These are phyloP conservation scores for Sparassis latifolia DNA, from an alignment of 1,284 basidiomycete species.

Conservation along the genomic window DNA sequence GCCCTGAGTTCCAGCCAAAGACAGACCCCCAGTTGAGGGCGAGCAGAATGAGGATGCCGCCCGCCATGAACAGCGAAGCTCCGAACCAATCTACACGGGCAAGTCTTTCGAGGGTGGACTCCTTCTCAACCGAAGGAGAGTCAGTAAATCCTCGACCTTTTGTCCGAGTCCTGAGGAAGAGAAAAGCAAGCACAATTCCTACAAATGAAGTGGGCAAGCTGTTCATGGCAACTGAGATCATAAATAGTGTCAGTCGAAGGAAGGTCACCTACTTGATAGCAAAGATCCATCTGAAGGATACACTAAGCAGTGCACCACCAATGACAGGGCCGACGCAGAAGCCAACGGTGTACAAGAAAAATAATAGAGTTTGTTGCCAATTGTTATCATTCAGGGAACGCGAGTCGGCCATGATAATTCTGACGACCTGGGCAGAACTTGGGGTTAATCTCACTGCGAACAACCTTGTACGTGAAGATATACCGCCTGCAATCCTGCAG, in stretches of 20 bases:
- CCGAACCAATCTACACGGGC: slow-evolving; percentile 41
- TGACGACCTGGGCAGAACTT: slow-evolving; percentile 28
- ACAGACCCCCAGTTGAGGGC: slow-evolving; percentile 32
- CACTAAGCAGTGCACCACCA: slow-evolving; percentile 34
- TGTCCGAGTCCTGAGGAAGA: slow-evolving; percentile 20
- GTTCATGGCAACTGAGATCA: background rate
- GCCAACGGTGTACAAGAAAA: slow-evolving; percentile 38
- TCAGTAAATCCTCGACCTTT: too few relatives aligned
- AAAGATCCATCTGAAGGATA: slow-evolving; percentile 47
- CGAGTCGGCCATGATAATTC: slow-evolving; percentile 40
- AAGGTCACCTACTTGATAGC: slow-evolving; percentile 24
- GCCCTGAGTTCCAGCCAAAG: slow-evolving; percentile 23
- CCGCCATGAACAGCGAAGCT: slow-evolving; percentile 30
- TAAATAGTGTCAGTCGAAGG: slow-evolving; percentile 3
- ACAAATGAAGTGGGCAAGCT: slow-evolving; percentile 26
- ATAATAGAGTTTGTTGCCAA: slow-evolving; percentile 33
- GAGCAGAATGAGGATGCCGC: slow-evolving; percentile 29
- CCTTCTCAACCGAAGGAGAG: slow-evolving; percentile 2
- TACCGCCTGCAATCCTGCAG: slow-evolving; percentile 41
- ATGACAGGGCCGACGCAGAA: slow-evolving; percentile 40
- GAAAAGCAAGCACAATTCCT: slow-evolving; percentile 33
- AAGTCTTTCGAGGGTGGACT: slow-evolving; percentile 29
- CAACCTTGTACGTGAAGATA: slow-evolving; percentile 3
- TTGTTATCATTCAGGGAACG: slow-evolving; percentile 36
- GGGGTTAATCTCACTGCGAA: background rate